A percentile compares a stretch with the other conserved stretches of the same genome.
phyloP scores from a whole-genome alignment of 306 rosid species.

The Trifolium pratense region DNA sequence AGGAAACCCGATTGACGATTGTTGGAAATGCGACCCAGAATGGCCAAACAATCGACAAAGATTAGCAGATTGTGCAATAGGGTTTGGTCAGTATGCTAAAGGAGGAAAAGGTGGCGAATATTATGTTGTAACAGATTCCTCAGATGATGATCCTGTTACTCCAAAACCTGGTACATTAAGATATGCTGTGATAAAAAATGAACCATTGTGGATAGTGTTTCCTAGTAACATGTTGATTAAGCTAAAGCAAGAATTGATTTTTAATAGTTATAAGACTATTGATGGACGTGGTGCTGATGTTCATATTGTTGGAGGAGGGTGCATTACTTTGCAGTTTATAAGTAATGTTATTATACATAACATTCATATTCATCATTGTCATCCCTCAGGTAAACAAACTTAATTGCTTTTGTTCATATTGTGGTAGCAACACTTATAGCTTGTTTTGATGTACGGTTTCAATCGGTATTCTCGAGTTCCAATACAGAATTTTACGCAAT shows the following conservation, averaged over 20 bases:
- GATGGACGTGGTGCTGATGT: constrained; percentile 98
- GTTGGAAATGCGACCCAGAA: constrained; percentile 98
- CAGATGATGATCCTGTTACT: constrained; percentile 82
- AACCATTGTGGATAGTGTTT: constrained; percentile 91
- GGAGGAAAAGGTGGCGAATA: constrained; percentile 89
- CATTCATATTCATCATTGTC: constrained; percentile 88
- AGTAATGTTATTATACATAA: constrained; percentile 93
- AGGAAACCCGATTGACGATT: constrained; percentile 95
- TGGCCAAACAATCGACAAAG: constrained; percentile 91
- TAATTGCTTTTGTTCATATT: no score
- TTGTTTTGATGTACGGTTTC: no score
- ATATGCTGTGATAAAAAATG: constrained; percentile 77
- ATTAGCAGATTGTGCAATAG: constrained; percentile 88
- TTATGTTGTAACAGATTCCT: constrained; percentile 79
- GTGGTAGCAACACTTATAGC: no score
- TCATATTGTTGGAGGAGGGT: constrained; percentile 94
- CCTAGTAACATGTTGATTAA: constrained; percentile 88
- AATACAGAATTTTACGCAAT: no score
- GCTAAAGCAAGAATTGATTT: constrained; percentile 86
- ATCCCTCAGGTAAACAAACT: constrained; percentile 63
- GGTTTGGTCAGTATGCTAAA: constrained; percentile 92
- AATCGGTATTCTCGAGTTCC: no score
- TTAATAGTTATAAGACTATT: constrained; percentile 84
- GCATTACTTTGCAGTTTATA: constrained; percentile 87
- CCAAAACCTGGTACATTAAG: constrained; percentile 83